Percentiles rank a stretch among this genome's conserved stretches.
phyloP scores from a whole-genome alignment of 2,329 filamentous ascomycete species.

The Trichoderma koningii region DNA sequence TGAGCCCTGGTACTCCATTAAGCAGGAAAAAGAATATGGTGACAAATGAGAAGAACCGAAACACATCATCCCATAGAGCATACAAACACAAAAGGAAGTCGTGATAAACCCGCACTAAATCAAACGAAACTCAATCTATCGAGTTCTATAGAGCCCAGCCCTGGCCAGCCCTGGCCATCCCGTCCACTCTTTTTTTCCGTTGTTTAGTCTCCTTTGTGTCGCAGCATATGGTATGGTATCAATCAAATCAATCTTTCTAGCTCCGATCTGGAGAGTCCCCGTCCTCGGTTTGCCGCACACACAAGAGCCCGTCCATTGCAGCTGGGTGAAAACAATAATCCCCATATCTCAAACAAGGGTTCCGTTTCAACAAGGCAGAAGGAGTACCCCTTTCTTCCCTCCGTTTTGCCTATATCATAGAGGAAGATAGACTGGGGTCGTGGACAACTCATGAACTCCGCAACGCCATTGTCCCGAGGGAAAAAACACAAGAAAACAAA shows the following conservation, averaged over 20 bases:
- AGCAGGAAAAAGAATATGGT: too few species aligned
- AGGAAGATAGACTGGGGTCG: background rate
- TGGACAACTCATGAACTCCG: constrained; percentile 14
- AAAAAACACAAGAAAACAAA: background rate
- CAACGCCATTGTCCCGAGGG: constrained; percentile 26
- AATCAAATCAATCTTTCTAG: constrained; percentile 16
- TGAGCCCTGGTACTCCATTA: too few species aligned
- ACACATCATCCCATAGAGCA: too few species aligned
- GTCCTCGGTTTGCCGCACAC: background rate
- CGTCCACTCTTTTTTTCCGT: background rate
- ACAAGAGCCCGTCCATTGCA: background rate
- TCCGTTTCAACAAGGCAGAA: background rate
- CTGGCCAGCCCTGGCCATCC: too few species aligned
- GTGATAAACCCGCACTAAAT: constrained; percentile 10
- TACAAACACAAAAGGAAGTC: background rate
- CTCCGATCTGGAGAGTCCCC: background rate
- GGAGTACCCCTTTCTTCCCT: background rate
- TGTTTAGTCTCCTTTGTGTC: background rate
- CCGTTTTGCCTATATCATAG: too few species aligned
- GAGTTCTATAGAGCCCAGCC: constrained; percentile 11
- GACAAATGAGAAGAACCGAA: too few species aligned
- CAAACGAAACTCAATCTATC: constrained; percentile 15
- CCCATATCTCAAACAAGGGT: constrained; percentile 10
- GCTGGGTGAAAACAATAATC: background rate
- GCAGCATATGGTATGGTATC: constrained; percentile 20